Conservation (phyloP, 2,329 filamentous ascomycete species). For the Aspergillus hortae region DNA sequence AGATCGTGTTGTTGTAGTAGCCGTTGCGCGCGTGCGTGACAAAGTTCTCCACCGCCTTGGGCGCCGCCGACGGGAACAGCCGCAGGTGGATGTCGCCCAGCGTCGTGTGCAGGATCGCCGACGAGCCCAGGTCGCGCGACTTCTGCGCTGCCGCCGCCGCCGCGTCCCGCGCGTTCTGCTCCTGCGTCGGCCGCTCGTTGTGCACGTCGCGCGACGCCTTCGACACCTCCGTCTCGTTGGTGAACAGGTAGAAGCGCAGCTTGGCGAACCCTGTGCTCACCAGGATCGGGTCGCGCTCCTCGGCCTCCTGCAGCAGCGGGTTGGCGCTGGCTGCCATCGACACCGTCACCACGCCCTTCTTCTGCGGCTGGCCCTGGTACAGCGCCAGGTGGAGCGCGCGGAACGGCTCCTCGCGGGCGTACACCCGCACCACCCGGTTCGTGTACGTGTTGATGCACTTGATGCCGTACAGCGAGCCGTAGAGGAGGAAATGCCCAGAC, state of each 20-base stretch:
- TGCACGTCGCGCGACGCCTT: slow-evolving; percentile 87
- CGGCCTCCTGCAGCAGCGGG: slow-evolving; percentile 86
- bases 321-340: slow-evolving; percentile 97
- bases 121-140: slow-evolving; percentile 68
- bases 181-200: slow-evolving; percentile 80
- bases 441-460: slow-evolving; percentile 97
- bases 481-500: slow-evolving; percentile 90
- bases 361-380: slow-evolving; percentile 93
- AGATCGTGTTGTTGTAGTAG: slow-evolving; percentile 97
- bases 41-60: slow-evolving; percentile 96
- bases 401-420: slow-evolving; percentile 84
- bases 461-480: slow-evolving; percentile 85
- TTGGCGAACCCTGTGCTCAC: slow-evolving; percentile 81
- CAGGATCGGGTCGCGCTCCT: slow-evolving; percentile 84
- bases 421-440: slow-evolving; percentile 86
- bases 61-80: slow-evolving; percentile 87
- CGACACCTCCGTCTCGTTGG: slow-evolving; percentile 77
- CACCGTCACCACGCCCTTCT: slow-evolving; percentile 87
- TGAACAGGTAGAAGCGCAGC: slow-evolving; percentile 96
- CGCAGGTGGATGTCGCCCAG: slow-evolving; percentile 92
- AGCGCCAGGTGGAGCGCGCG: slow-evolving; percentile 77
- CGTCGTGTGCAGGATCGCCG: slow-evolving; percentile 84
- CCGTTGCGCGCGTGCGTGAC: slow-evolving; percentile 83
- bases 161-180: slow-evolving; percentile 47
- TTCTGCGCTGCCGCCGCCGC: slow-evolving; percentile 52